Percentiles rank a stretch among this genome's conserved stretches.
Evolutionary conservation across 352 stramenopile species (phyloP).

Genomic region (Pythium volutum): DNA sequence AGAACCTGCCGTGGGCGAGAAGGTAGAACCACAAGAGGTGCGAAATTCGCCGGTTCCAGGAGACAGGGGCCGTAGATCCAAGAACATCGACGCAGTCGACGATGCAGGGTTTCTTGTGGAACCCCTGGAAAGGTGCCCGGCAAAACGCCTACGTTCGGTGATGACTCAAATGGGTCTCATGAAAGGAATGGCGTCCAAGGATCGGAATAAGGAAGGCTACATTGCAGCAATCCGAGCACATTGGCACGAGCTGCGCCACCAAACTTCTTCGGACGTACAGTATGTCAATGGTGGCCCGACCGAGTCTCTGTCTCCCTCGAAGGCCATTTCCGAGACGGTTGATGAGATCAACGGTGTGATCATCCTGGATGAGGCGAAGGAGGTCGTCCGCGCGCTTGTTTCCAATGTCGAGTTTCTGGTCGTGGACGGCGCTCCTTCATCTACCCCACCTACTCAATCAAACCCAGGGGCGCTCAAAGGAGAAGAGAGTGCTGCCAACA

Average conservation of each 20-base stretch:
- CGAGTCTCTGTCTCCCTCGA: not conserved
- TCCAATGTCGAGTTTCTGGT: not conserved
- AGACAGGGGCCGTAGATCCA: not conserved
- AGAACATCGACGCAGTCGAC: not conserved
- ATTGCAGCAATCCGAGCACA: conserved; percentile 2
- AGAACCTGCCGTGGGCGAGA: not conserved
- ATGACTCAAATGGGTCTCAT: not conserved
- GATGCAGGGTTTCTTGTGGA: not conserved
- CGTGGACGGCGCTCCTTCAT: not conserved
- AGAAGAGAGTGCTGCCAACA: not conserved
- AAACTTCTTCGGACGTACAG: not conserved
- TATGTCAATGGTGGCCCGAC: not conserved
- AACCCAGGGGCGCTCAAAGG: not conserved
- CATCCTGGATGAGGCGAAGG: not conserved
- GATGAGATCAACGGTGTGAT: not conserved
- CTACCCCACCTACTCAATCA: not conserved
- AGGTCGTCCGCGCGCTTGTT: not conserved
- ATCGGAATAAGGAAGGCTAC: not conserved
- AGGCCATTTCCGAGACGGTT: not conserved
- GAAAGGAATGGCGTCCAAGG: not conserved
- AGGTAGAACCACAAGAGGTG: not conserved
- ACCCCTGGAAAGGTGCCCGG: not conserved
- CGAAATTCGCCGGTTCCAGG: not conserved
- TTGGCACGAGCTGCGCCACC: not conserved
- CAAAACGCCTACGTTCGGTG: not conserved